These are phyloP conservation scores for Plasmodium gaboni DNA, from an alignment of 169 alveolate genomes.

Conservation along the genomic window DNA sequence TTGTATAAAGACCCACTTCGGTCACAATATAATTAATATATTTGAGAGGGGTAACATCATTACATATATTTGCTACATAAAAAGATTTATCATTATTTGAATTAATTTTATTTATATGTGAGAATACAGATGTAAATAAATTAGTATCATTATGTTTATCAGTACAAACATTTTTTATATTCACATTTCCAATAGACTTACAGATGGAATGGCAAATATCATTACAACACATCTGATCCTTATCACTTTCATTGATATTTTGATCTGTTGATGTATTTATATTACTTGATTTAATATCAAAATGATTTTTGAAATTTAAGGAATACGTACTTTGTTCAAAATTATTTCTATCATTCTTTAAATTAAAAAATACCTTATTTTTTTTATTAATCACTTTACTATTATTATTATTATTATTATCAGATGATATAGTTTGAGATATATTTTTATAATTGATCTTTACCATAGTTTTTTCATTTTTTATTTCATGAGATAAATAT, in stretches of 20 bases:
- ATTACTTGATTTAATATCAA: conserved; percentile 11
- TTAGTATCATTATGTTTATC: conserved; percentile 63
- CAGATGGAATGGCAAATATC: conserved; percentile 65
- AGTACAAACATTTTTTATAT: conserved; percentile 70
- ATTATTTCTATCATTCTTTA: conserved; percentile 27
- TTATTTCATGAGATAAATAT: conserved; percentile 17
- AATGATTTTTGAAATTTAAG: conserved; percentile 21
- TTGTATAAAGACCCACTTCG: conserved; percentile 75
- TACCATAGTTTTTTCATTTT: conserved; percentile 27
- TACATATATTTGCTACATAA: conserved; percentile 76
- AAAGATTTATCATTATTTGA: conserved; percentile 66
- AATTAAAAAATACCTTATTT: conserved; percentile 51
- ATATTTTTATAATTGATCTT: conserved; percentile 16
- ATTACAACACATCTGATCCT: conserved; percentile 34
- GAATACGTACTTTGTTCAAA: conserved; percentile 23
- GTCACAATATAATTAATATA: conserved; percentile 68
- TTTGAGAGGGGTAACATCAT: conserved; percentile 74
- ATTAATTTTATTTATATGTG: conserved; percentile 72
- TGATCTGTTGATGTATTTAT: conserved; percentile 11
- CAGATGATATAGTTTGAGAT: conserved; percentile 11
- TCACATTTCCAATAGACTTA: conserved; percentile 57
- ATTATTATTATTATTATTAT: conserved; percentile 22
- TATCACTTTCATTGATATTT: conserved; percentile 17
- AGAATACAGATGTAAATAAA: conserved; percentile 52
- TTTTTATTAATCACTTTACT: conserved; percentile 33